phyloP scores from a whole-genome alignment of 78 protist genomes.

The Diacronema lutheri region DNA sequence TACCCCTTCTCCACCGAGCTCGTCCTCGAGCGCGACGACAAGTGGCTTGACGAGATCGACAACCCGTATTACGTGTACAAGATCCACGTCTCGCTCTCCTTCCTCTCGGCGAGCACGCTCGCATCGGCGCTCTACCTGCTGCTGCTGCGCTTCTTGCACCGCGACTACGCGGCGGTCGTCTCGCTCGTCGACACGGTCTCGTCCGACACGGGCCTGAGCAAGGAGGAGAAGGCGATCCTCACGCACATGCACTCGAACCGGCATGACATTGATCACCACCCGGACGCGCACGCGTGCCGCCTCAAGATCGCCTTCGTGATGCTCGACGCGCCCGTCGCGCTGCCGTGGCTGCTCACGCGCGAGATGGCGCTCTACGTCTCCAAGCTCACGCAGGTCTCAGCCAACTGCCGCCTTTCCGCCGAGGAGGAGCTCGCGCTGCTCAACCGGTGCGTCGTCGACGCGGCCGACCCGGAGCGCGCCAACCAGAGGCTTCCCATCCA shows the following conservation, averaged over 20 bases:
- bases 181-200: neutral
- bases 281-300: constrained; percentile 59
- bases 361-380: constrained; percentile 26
- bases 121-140: constrained; percentile 45
- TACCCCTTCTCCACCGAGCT: constrained; percentile 47
- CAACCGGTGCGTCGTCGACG: neutral
- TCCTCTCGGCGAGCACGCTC: constrained; percentile 35
- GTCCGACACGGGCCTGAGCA: constrained; percentile 22
- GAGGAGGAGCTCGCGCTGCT: constrained; percentile 36
- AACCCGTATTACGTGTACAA: constrained; percentile 36
- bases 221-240: constrained; percentile 44
- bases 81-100: constrained; percentile 39
- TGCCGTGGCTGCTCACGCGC: constrained; percentile 12
- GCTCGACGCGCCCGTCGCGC: constrained; percentile 11
- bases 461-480: neutral
- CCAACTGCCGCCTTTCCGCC: constrained; percentile 47
- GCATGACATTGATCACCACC: constrained; percentile 39
- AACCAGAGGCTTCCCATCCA: neutral
- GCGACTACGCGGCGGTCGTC: constrained; percentile 31
- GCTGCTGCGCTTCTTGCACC: neutral
- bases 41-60: neutral
- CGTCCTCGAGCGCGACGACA: constrained; percentile 20
- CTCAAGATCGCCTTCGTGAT: constrained; percentile 44
- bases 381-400: constrained; percentile 23
- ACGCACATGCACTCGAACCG: neutral